Evolutionary conservation across 75 land plant genomes (phyloP), one percentile per base, ranked within the genome.

Genomic region (Pseudotsuga menziesii): DNA sequence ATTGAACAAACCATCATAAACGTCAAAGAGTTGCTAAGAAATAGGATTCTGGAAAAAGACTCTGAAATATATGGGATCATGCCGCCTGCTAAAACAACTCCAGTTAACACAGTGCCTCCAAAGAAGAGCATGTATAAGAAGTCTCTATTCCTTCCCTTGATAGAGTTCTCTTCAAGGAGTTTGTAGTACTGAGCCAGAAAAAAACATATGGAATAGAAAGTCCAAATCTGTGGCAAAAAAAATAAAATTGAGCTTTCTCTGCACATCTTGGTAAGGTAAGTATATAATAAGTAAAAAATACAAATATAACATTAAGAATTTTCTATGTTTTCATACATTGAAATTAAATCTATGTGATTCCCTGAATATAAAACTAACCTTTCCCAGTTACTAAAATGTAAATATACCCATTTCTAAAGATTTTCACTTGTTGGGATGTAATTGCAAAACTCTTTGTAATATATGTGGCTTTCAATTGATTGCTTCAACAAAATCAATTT

Each of bases 141-240:
- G 85, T 97, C 99, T 27, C 98, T 98, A 29, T 98, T 94, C 57
- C 92, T 83, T 58, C 99, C 98, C 78, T 98, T 83, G 84, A 94
- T 94, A 29, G 99, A 94, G 74, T 97, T 97, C 83, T 97, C 99
- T 80, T 97, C 99, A 78, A 97, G 88, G 64, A 97, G 91, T 77
- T 97, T 97, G 91, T 95, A 97, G 84, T 97, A 97, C 41, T 98
- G 95, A 17, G 98, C 98, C 73, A 97, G 89, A 78, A 97, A 97
- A n/a, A 73, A 97, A 97, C 99, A 97, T 97, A 76, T 97, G 99
- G 71, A 97, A 97, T 29, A 97, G 80, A 62, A 97, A 97, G 77
- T 97, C 99, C 83, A 97, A 80, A 79, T 97, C 99, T 96, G 93
- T 17, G 26, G 35, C 15, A 61, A 55, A 58, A 59, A 16, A 80